Evolutionary conservation across 192 early-diverging fungal species (phyloP).

Genomic region (Linnemannia elongata): DNA sequence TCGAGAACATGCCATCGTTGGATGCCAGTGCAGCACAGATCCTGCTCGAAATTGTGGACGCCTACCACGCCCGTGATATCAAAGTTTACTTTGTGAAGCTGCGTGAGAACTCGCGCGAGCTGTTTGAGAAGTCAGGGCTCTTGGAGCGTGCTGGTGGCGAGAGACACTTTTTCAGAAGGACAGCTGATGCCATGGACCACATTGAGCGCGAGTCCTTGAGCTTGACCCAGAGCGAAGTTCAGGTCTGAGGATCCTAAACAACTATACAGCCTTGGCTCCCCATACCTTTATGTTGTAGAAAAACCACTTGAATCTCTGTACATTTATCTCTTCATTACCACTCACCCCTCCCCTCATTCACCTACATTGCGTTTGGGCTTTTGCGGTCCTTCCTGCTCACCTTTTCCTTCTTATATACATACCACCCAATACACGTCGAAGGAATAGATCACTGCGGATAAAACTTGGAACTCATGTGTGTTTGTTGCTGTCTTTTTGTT

Average conservation of each 20-base stretch:
- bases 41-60: conserved; percentile 89
- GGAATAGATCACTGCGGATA: not conserved
- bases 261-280: not conserved
- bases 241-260: conserved; percentile 3
- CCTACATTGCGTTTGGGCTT: not conserved
- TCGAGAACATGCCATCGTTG: conserved; percentile 87
- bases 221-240: conserved; percentile 28
- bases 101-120: conserved; percentile 72
- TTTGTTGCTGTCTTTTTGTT: not conserved
- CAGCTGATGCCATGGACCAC: conserved; percentile 69
- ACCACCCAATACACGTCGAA: not conserved
- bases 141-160: conserved; percentile 69
- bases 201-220: conserved; percentile 57
- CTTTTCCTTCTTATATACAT: not conserved
- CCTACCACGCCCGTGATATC: conserved; percentile 85
- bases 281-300: not conserved
- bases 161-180: conserved; percentile 73
- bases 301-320: not conserved
- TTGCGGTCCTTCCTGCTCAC: not conserved
- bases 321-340: not conserved
- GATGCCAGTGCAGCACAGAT: conserved; percentile 89
- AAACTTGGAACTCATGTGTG: not conserved
- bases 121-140: conserved; percentile 84
- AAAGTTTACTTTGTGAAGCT: conserved; percentile 95
- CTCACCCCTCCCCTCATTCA: not conserved